Conservation (phyloP, 257 asterid genomes). For the Solanum appendiculatum region DNA sequence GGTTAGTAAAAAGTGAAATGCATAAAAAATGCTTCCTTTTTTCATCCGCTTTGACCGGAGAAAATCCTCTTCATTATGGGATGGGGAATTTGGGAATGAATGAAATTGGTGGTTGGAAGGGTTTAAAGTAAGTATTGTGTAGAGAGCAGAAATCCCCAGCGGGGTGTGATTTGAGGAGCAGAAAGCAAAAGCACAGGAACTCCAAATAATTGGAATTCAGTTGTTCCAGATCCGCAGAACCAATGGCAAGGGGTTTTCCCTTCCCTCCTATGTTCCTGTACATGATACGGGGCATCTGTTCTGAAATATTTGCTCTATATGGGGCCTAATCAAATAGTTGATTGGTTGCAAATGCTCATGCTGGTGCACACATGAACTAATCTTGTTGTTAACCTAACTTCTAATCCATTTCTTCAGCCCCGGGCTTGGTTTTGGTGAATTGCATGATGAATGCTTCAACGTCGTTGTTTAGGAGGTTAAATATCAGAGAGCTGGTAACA, state of each 20-base stretch:
- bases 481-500: conserved; percentile 47
- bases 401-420: background rate
- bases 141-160: background rate
- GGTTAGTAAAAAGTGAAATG: background rate
- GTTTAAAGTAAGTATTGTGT: background rate
- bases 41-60: background rate
- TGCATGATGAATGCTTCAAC: conserved; percentile 12
- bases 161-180: background rate
- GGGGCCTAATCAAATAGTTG: background rate
- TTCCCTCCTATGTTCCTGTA: background rate
- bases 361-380: background rate
- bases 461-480: conserved; percentile 36
- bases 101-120: background rate
- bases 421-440: background rate
- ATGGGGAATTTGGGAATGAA: background rate
- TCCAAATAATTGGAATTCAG: background rate
- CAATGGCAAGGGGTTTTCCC: background rate
- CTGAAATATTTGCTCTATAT: background rate
- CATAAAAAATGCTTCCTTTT: background rate
- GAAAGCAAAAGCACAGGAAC: background rate
- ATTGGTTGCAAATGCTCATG: background rate
- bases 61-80: background rate
- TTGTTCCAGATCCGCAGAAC: background rate
- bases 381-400: background rate
- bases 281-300: background rate